These are phyloP conservation scores for Digitaria exilis DNA, from an alignment of 202 grass and related monocot species.

Conservation along the genomic window DNA sequence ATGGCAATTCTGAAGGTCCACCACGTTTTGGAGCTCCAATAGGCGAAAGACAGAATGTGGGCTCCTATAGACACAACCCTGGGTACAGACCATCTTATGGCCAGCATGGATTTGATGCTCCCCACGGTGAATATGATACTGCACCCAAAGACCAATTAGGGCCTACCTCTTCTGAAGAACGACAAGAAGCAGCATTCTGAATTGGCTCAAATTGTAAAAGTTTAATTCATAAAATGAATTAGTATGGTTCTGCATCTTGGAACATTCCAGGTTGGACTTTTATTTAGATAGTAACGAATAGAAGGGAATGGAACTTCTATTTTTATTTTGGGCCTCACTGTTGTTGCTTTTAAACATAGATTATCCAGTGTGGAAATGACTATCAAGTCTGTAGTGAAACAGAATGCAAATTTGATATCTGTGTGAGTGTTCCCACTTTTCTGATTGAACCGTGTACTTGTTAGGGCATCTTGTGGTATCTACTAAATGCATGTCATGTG, in stretches of 20 bases:
- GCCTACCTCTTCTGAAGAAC: slow-evolving; percentile 1
- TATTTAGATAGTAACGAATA: not conserved
- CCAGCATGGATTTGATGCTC: slow-evolving; percentile 12
- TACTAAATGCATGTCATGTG: too few species aligned
- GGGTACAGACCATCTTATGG: slow-evolving; percentile 31
- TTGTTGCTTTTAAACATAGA: not conserved
- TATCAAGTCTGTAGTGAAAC: too few species aligned
- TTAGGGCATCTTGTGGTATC: too few species aligned
- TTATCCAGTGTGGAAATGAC: not conserved
- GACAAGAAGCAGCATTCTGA: slow-evolving; percentile 25
- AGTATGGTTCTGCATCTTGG: not conserved
- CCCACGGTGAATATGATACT: slow-evolving; percentile 29
- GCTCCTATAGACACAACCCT: not conserved
- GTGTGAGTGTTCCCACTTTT: too few species aligned
- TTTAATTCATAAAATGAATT: not conserved
- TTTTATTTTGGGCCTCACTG: not conserved
- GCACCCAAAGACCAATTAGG: not conserved
- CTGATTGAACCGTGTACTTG: too few species aligned
- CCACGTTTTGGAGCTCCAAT: slow-evolving; percentile 25
- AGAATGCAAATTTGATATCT: too few species aligned
- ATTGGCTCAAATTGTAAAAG: not conserved
- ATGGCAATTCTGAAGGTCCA: not conserved
- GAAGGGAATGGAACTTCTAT: not conserved
- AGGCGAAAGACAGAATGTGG: not conserved
- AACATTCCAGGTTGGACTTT: not conserved